Conservation (phyloP, 805 yeast species). For the Candida odintsovae region DNA sequence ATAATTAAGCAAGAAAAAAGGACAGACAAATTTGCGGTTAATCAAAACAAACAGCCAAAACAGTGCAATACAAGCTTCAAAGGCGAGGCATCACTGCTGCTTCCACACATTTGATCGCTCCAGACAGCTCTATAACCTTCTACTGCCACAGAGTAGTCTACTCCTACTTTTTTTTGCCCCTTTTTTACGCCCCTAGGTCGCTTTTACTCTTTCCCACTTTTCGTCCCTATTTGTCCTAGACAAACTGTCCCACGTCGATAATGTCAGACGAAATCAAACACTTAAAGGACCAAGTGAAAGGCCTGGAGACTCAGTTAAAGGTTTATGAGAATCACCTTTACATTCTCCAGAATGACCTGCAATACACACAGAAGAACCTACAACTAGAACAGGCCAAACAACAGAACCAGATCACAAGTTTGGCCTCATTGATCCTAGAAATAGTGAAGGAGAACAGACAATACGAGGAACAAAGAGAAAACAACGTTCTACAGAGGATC, state of each 20-base stretch:
- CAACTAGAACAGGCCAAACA: conserved; percentile 21
- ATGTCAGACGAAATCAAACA: conserved; percentile 17
- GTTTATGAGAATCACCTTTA: conserved; percentile 19
- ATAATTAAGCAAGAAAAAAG: background rate
- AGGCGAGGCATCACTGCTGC: background rate
- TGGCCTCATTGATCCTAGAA: conserved; percentile 21
- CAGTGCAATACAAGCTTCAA: background rate
- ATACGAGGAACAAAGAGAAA: conserved; percentile 20
- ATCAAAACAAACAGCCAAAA: background rate
- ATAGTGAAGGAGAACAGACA: conserved; percentile 21
- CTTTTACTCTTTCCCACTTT: background rate
- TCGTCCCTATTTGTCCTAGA: background rate
- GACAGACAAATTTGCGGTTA: background rate
- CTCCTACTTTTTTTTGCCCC: background rate
- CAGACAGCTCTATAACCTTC: background rate
- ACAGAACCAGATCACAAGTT: conserved; percentile 19
- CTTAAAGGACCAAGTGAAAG: conserved; percentile 21
- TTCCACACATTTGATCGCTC: background rate
- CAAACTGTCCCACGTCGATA: background rate
- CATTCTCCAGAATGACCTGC: conserved; percentile 19
- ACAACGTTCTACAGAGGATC: conserved; percentile 18
- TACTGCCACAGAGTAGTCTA: background rate
- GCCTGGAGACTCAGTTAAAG: conserved; percentile 20
- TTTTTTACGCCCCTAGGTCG: background rate
- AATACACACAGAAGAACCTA: conserved; percentile 19